Conservation (phyloP, 345 rosid species). For the Citrus mangshanensis region DNA sequence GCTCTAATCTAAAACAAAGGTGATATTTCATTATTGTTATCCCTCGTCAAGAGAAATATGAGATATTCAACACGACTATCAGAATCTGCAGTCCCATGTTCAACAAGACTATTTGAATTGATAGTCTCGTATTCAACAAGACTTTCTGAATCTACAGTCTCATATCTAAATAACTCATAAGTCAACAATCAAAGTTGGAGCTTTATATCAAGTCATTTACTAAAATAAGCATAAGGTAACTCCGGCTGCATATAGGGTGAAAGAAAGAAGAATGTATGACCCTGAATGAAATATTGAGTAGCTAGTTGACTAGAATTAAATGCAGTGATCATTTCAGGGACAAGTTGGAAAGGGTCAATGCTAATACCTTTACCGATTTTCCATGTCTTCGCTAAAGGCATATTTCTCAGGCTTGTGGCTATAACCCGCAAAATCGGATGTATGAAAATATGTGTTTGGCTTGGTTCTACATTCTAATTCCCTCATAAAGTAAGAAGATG, state of each 20-base stretch:
- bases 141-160: background rate
- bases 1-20: too few species aligned
- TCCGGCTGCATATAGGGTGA: background rate
- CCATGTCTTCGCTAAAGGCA: conserved; percentile 57
- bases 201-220: background rate
- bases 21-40: too few species aligned
- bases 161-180: background rate
- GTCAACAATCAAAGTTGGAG: background rate
- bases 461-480: background rate
- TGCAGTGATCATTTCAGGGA: conserved; percentile 33
- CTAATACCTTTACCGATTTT: conserved; percentile 74
- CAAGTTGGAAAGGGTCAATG: conserved; percentile 65
- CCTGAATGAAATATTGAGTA: background rate
- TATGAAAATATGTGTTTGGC: background rate
- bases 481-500: background rate
- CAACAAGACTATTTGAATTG: background rate
- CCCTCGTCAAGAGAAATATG: too few species aligned
- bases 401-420: conserved; percentile 92
- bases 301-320: background rate
- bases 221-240: background rate
- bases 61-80: background rate
- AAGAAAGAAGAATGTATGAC: background rate
- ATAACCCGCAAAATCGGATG: conserved; percentile 55
- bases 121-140: too few species aligned
- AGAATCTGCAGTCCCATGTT: background rate